A percentile compares a stretch with the other conserved stretches of the same genome.
phyloP scores from a whole-genome alignment of 257 asterid genomes.

The Solanum piurae region DNA sequence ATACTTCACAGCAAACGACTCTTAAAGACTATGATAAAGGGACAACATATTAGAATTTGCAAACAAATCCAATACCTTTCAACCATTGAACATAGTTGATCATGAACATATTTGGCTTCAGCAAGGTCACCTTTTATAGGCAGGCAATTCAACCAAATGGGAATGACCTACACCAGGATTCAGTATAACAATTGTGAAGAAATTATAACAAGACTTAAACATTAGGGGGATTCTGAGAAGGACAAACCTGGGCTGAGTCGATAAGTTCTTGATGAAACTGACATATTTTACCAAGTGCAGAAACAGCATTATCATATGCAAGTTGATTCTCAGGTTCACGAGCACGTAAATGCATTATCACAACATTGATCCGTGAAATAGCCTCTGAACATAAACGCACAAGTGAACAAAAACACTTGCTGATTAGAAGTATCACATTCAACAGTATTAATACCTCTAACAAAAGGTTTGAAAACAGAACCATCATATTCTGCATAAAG shows the following conservation, averaged over 20 bases:
- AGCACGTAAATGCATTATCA: constrained; percentile 58
- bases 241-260: not conserved
- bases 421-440: not conserved
- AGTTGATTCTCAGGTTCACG: constrained; percentile 38
- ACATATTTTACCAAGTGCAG: not conserved
- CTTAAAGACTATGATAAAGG: not conserved
- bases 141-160: constrained; percentile 88
- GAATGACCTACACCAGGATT: constrained; percentile 43
- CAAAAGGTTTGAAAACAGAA: constrained; percentile 41
- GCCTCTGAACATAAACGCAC: constrained; percentile 32
- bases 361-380: constrained; percentile 77
- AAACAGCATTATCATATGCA: not conserved
- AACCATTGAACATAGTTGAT: constrained; percentile 80
- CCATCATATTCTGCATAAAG: constrained; percentile 60
- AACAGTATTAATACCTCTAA: constrained; percentile 41
- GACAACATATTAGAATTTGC: not conserved
- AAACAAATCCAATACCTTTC: constrained; percentile 42
- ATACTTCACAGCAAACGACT: too few relatives aligned
- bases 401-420: not conserved
- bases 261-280: not conserved
- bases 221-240: not conserved
- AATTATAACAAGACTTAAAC: not conserved
- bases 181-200: not conserved
- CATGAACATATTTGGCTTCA: constrained; percentile 89
- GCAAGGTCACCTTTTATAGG: constrained; percentile 71